These are phyloP conservation scores for Pseudogymnoascus sp. DNA, from an alignment of 2,329 filamentous ascomycete genomes.

Conservation along the genomic window DNA sequence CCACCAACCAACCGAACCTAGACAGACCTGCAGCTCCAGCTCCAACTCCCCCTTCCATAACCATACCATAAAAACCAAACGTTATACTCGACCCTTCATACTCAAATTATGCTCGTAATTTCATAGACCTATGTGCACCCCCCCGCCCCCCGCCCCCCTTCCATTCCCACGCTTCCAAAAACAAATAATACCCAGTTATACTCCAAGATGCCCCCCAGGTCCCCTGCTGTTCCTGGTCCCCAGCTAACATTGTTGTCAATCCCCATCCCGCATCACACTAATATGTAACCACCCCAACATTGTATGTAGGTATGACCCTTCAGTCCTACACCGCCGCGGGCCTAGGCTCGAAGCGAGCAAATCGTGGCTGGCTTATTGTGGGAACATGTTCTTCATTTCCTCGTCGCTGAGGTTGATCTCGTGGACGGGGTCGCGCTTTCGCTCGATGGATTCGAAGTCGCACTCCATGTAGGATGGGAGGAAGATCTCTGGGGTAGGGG, in stretches of 20 bases:
- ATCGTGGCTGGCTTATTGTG: slow-evolving; percentile 39
- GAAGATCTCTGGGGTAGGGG: slow-evolving; percentile 57
- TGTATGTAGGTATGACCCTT: background rate
- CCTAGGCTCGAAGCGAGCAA: background rate
- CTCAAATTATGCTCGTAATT: background rate
- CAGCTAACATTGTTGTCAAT: background rate
- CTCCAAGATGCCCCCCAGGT: background rate
- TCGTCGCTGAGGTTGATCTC: slow-evolving; percentile 74
- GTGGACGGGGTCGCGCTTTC: slow-evolving; percentile 67
- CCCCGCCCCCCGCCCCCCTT: background rate
- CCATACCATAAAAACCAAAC: background rate
- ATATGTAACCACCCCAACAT: background rate
- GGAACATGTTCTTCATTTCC: slow-evolving; percentile 61
- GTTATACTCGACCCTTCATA: background rate
- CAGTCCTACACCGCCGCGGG: background rate
- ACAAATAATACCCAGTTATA: slow-evolving; percentile 4
- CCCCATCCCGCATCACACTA: background rate
- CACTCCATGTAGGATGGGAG: slow-evolving; percentile 69
- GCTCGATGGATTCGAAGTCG: slow-evolving; percentile 67
- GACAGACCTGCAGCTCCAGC: background rate
- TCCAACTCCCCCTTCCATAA: background rate
- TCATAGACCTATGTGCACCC: background rate
- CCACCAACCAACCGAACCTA: background rate
- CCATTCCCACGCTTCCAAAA: background rate
- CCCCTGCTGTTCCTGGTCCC: background rate